Base-by-base conservation (phyloP, 768 basidiomycete species). In the Neoboletus magnificus region DNA sequence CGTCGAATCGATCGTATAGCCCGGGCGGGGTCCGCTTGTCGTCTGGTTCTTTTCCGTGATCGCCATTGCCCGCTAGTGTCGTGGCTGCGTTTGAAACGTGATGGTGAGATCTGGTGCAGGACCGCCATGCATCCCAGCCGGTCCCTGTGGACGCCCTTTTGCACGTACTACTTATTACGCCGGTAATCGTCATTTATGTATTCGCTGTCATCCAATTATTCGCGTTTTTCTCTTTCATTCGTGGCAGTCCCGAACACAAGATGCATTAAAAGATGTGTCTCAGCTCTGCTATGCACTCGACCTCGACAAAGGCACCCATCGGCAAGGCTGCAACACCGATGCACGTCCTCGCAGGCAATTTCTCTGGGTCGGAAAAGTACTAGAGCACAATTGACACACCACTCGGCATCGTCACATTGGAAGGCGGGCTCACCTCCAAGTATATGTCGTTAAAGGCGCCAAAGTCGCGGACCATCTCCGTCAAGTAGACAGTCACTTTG, bases 201-300 rank as follows among this genome's bases (percentile, higher is more conserved):
- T 32, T 30, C 20, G 13, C n/a, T 37, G 18, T 10, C n/a, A 8
- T 37, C 36, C 18, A 37, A 37, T 8, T 50, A 54, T 12, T 54
- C 10, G 23, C 4, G 25, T 44, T 20, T n/a, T 29, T 13, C 16
- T 16, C 18, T 25, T 25, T 41, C 15, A 43, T 27, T 35, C 7
- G 15, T 15, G 16, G 15, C 15, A 11, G 2, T 3, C 6, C 37
- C 23, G 16, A 8, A 35, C 41, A 33, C 49, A 40, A 4, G 23
- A 35, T n/a, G n/a, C n/a, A n/a, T n/a, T n/a, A n/a, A n/a, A n/a
- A n/a, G n/a, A n/a, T n/a, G n/a, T n/a, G n/a, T n/a, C n/a, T n/a
- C n/a, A n/a, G n/a, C n/a, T 79, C 80, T 13, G 82, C 85, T 29
- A 82, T 73, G 60, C 82, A 84, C 57, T 86, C 84, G 33, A 86